Evolutionary conservation across 2,329 filamentous ascomycete species (phyloP), one percentile per base, ranked within the genome.

Genomic region (Apiospora marii): DNA sequence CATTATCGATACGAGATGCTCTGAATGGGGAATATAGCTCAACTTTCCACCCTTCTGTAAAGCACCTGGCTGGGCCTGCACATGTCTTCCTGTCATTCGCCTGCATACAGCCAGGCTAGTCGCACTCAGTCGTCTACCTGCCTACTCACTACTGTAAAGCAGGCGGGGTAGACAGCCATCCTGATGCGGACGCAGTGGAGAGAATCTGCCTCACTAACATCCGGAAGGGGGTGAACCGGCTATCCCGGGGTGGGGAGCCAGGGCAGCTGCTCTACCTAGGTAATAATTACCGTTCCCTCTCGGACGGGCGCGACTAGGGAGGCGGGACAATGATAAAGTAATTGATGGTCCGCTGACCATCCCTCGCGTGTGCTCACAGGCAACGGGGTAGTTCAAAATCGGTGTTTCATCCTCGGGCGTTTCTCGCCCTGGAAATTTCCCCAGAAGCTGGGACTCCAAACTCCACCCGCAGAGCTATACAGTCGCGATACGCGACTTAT

Each of bases 151-250:
- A 51, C 19, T 41, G 58, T 41, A 37, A 64, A 37, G 13, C 34
- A 41, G 58, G 58, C 58, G 58, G 58, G 58, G 58, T 64, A 41
- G 58, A n/a, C 58, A n/a, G 19, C 58, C 4, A 58, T 41, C 14
- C 34, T 64, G 58, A 64, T n/a, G 58, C 58, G 34, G 34, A 24
- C 58, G 10, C n/a, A 41, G 58, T 64, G 58, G 58, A 64, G 58
- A 64, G 58, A 24, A 27, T 61, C 34, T 41, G 58, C 58, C 12
- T 64, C 30, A 41, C 58, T 64, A 64, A 64, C 19, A 64, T 30
- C 34, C 30, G 34, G 58, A 64, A 12, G 22, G 19, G 30, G 34
- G 58, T 34, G 3, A 64, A 41, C 58, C 58, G 58, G 58, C 30
- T 41, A 41, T 41, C 13, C 58, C 58, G 19, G 58, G 22, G 58